Conservation (phyloP, 306 rosid genomes). For the Fragaria nilgerrensis region DNA sequence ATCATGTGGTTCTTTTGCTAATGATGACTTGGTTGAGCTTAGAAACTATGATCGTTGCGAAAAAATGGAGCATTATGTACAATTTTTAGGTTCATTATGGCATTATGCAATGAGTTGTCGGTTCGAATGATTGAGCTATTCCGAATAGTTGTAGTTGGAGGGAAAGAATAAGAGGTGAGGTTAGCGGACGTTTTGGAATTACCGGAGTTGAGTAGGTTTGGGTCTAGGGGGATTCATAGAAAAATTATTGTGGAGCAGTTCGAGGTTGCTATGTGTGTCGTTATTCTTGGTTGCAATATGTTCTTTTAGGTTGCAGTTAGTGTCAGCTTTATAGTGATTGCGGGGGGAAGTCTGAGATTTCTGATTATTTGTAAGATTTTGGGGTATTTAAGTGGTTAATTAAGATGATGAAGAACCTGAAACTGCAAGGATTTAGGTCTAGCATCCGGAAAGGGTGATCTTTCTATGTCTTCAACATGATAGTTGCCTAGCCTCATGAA, state of each 20-base stretch:
- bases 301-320: neutral
- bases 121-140: neutral
- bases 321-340: neutral
- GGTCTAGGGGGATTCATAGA: neutral
- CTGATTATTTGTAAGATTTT: neutral
- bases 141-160: neutral
- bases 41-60: neutral
- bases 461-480: neutral
- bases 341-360: neutral
- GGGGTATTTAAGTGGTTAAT: neutral
- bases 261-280: neutral
- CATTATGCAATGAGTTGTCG: neutral
- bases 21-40: neutral
- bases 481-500: neutral
- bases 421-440: neutral
- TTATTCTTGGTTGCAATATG: neutral
- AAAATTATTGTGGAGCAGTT: neutral
- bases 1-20: neutral
- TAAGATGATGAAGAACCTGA: too few relatives aligned
- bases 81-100: neutral
- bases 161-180: neutral
- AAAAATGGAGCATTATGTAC: neutral
- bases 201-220: neutral
- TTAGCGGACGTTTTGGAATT: neutral
- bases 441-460: neutral